Evolutionary conservation across 2,329 filamentous ascomycete genomes (phyloP), one percentile per base, ranked within the genome.

Genomic region (Lasiodiplodia sp.): DNA sequence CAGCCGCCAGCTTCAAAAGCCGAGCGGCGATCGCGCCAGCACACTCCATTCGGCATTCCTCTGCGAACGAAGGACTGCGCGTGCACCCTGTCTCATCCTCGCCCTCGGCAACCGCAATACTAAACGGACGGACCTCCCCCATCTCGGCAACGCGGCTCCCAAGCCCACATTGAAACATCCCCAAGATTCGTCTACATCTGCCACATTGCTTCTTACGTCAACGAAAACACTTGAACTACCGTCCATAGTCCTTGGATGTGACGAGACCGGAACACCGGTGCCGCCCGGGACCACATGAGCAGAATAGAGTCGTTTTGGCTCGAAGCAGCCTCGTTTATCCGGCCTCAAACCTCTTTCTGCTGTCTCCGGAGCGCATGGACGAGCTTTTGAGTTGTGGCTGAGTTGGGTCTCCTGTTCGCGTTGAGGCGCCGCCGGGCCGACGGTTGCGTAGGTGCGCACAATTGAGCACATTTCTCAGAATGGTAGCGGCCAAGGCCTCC

Each of bases 391-490:
- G 31, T 8, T 34, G 31, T 34, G 31, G 31, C 31, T 34, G 31
- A 34, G 31, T 34, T 10, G 31, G 31, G n/a, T 11, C 18, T 47
- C 18, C 44, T 47, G 44, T 23, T 60, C 34, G 56, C 56, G 38
- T 47, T 28, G 23, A 18, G 31, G 57, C 57, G 25, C 57, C 57
- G 57, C 14, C 57, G 57, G 56, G 37, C 60, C 60, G 60, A 64
- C 60, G 60, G 44, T 51, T 51, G 58, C 57, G 57, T 37, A 28
- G n/a, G 18, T 55, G 66, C 56, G 66, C 56, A 34, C 21, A 37
- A 63, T 68, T 68, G 66, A 63, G 66, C 66, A 68, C 62, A 49
- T 68, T 68, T 63, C 44, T 25, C 44, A 47, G n/a, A 47, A 47
- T 25, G 31, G 51, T 52, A 52, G 25, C 60, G 21, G 56, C 66